Conservation (phyloP, 2,329 filamentous ascomycete species). For the Diplodia seriata region DNA sequence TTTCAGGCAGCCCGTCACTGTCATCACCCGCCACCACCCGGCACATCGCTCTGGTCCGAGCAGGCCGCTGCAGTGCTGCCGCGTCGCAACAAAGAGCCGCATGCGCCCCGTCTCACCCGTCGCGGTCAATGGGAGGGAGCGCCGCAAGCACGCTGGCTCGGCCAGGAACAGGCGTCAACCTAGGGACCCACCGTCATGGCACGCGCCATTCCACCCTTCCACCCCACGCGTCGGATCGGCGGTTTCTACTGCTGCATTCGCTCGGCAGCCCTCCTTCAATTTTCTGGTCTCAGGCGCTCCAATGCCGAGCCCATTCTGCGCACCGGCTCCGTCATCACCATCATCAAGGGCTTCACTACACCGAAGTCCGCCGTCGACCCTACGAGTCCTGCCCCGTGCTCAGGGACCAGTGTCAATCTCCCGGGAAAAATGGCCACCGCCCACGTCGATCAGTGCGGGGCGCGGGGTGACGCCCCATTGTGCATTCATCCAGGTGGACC, state of each 20-base stretch:
- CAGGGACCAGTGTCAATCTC: conserved; percentile 27
- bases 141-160: neutral
- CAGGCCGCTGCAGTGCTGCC: neutral
- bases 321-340: neutral
- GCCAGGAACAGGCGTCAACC: neutral
- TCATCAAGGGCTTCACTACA: neutral
- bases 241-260: conserved; percentile 12
- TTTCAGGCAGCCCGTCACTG: neutral
- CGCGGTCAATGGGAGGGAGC: neutral
- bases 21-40: neutral
- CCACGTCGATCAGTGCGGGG: conserved; percentile 32
- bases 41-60: neutral
- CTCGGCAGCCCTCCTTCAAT: conserved; percentile 8
- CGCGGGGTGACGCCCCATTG: conserved; percentile 18
- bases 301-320: neutral
- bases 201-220: conserved; percentile 6
- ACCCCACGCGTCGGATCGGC: conserved; percentile 17
- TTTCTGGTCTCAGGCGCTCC: neutral
- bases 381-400: conserved; percentile 23
- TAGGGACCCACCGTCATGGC: conserved; percentile 14
- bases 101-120: neutral
- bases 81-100: conserved; percentile 10
- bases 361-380: conserved; percentile 2
- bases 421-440: conserved; percentile 24
- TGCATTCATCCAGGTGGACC: conserved; percentile 23